Evolutionary conservation across 805 yeast species (phyloP).

Genomic region (Pichia pseudocactophila): DNA sequence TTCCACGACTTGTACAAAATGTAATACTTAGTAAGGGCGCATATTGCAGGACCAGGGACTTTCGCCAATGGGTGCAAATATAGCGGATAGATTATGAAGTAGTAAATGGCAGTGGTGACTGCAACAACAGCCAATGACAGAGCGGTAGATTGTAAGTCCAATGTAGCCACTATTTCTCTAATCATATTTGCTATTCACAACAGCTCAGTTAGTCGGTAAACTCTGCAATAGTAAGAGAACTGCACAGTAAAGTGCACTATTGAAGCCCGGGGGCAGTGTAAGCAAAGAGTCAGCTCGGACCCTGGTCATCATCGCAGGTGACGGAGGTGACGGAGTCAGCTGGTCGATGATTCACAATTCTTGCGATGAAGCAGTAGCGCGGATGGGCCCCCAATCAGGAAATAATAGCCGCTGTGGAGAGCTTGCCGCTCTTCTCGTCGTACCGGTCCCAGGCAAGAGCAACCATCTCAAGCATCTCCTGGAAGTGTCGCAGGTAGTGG

Average conservation of each 20-base stretch:
- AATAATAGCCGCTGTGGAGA: background rate
- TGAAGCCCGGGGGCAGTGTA: too few species aligned
- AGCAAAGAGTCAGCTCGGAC: too few species aligned
- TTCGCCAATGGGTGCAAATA: constrained; percentile 38
- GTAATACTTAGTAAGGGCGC: constrained; percentile 36
- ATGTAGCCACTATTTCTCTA: background rate
- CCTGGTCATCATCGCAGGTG: too few species aligned
- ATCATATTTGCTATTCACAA: constrained; percentile 2
- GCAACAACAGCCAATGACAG: constrained; percentile 1
- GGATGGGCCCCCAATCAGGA: background rate
- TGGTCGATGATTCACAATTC: too few species aligned
- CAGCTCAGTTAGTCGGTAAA: too few species aligned
- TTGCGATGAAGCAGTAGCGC: too few species aligned
- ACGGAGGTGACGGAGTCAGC: too few species aligned
- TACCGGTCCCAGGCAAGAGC: constrained; percentile 19
- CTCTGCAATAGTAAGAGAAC: too few species aligned
- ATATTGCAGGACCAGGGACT: constrained; percentile 52
- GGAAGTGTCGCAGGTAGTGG: constrained; percentile 21
- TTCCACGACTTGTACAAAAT: constrained; percentile 35
- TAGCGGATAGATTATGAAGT: constrained; percentile 35
- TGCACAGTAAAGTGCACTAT: too few species aligned
- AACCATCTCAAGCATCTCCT: constrained; percentile 19
- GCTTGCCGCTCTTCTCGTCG: background rate
- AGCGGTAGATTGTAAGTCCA: background rate
- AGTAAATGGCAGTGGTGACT: constrained; percentile 7